Percentiles rank a stretch among this genome's conserved stretches.
These are phyloP conservation scores for Pichia californica DNA, from an alignment of 805 yeast genomes.

Conservation along the genomic window DNA sequence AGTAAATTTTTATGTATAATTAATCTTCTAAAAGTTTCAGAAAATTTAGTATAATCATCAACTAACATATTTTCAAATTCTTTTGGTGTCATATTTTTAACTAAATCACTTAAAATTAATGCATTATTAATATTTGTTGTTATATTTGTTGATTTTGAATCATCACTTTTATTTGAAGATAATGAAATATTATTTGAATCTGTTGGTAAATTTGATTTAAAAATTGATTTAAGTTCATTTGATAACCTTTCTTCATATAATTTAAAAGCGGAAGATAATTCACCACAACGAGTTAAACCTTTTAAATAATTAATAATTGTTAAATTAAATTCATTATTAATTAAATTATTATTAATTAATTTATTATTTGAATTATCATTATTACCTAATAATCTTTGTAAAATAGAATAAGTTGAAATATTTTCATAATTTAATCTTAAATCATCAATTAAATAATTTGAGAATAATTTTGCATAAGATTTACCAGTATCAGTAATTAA, in stretches of 20 bases:
- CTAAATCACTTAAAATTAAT: conserved; percentile 31
- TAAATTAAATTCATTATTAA: conserved; percentile 49
- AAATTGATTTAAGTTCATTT: conserved; percentile 65
- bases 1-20: conserved; percentile 74
- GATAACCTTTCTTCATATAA: conserved; percentile 63
- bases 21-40: conserved; percentile 69
- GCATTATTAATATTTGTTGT: conserved; percentile 19
- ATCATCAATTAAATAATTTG: conserved; percentile 52
- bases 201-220: conserved; percentile 58
- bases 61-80: conserved; percentile 72
- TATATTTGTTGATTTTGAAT: conserved; percentile 20
- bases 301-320: conserved; percentile 40
- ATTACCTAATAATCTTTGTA: neutral
- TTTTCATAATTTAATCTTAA: conserved; percentile 48
- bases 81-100: conserved; percentile 60
- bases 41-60: conserved; percentile 51
- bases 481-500: conserved; percentile 63
- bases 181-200: conserved; percentile 22
- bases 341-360: too few species aligned
- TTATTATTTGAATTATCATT: too few species aligned
- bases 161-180: conserved; percentile 16
- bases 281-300: conserved; percentile 57
- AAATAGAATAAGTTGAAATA: neutral
- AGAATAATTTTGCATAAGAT: conserved; percentile 55
- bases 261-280: conserved; percentile 53